Percentiles rank a stretch among this genome's conserved stretches.
phyloP scores from a whole-genome alignment of 176 grass and related monocot genomes.

The Tuctoria greenei region DNA sequence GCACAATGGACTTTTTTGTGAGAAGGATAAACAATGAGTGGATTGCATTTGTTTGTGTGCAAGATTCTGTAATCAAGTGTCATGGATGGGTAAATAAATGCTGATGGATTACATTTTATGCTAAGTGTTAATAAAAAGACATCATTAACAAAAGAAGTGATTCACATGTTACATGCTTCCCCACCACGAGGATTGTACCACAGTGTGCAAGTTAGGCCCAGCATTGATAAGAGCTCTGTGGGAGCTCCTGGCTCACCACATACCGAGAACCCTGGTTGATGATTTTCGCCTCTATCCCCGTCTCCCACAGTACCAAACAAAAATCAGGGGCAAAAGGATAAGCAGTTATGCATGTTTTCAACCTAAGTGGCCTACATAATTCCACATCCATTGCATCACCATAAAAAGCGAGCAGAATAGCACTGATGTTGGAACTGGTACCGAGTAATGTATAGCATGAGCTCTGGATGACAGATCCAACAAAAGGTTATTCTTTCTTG shows the following conservation, averaged over 20 bases:
- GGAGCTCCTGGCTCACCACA: background rate
- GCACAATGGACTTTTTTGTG: background rate
- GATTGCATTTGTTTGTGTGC: conserved; percentile 1
- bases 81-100: conserved; percentile 11
- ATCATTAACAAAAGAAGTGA: no score
- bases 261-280: background rate
- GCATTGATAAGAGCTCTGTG: background rate
- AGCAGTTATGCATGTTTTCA: background rate
- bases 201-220: background rate
- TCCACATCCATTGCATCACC: background rate
- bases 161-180: no score
- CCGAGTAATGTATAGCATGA: background rate
- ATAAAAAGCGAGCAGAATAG: background rate
- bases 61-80: background rate
- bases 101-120: background rate
- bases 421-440: background rate
- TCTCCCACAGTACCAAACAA: background rate
- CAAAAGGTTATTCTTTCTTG: background rate
- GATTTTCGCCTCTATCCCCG: background rate
- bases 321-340: background rate
- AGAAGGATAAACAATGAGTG: background rate
- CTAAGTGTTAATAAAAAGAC: background rate
- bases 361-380: background rate
- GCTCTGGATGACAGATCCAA: background rate
- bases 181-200: background rate